Conservation (phyloP, 75 land plant species). For the Sequoiadendron giganteum region DNA sequence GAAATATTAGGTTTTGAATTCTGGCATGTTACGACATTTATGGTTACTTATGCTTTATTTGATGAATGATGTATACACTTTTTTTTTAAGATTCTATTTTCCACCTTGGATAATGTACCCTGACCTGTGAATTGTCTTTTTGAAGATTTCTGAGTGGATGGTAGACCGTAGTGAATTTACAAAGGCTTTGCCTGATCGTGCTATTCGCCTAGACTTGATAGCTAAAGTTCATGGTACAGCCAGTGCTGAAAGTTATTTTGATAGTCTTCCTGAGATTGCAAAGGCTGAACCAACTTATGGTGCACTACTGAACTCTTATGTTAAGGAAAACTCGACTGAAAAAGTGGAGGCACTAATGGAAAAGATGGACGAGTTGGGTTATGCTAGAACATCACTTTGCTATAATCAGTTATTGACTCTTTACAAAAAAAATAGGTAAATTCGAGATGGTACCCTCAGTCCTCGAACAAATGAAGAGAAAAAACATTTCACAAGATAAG, state of each 20-base stretch:
- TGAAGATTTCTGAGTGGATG: conserved; percentile 75
- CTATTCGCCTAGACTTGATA: conserved; percentile 62
- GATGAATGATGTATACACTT: neutral
- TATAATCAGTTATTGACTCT: conserved; percentile 60
- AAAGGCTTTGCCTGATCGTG: conserved; percentile 36
- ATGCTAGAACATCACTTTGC: conserved; percentile 40
- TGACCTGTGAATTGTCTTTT: neutral
- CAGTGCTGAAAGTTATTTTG: conserved; percentile 58
- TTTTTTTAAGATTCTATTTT: neutral
- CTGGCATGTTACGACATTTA: neutral
- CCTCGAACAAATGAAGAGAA: conserved; percentile 47
- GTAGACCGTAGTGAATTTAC: conserved; percentile 14
- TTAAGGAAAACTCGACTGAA: conserved; percentile 31
- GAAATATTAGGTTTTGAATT: neutral
- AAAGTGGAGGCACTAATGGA: conserved; percentile 41
- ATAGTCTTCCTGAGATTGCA: conserved; percentile 26
- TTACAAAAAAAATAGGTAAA: conserved; percentile 37
- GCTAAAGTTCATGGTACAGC: conserved; percentile 47
- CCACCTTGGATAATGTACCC: neutral
- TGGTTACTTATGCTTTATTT: neutral
- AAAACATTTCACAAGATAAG: conserved; percentile 50
- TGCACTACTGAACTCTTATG: conserved; percentile 69
- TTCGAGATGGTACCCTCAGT: conserved; percentile 49
- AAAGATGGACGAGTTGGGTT: conserved; percentile 57
- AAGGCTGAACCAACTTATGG: conserved; percentile 59